Evolutionary conservation across 192 early-diverging fungal species (phyloP).

Genomic region (Coemansia erecta): DNA sequence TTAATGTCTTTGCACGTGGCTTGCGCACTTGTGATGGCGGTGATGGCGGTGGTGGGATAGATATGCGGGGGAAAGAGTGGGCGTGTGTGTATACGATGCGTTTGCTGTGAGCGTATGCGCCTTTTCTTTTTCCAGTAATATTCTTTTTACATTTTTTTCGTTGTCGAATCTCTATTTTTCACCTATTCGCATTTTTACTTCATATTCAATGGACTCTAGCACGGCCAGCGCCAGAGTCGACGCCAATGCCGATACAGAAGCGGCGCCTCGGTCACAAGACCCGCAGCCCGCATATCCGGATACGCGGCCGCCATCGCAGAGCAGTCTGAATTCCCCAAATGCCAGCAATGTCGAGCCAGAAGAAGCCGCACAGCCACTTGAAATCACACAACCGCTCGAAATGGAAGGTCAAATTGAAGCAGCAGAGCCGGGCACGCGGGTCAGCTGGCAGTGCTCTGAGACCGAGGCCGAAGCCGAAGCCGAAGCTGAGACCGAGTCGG

Average conservation of each 20-base stretch:
- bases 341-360: neutral
- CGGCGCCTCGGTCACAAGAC: too few relatives aligned
- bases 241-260: too few relatives aligned
- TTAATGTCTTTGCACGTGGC: too few relatives aligned
- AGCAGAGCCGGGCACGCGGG: neutral
- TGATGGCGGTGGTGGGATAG: too few relatives aligned
- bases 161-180: neutral
- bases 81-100: too few relatives aligned
- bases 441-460: slow-evolving; percentile 7
- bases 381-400: neutral
- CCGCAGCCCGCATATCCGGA: neutral
- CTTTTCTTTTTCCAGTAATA: too few relatives aligned
- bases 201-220: neutral
- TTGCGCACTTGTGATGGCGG: too few relatives aligned
- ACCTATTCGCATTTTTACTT: neutral
- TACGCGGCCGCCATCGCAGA: too few relatives aligned
- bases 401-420: neutral
- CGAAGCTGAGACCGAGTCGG: neutral
- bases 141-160: too few relatives aligned
- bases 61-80: too few relatives aligned
- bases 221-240: too few relatives aligned
- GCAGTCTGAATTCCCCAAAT: neutral
- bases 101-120: neutral
- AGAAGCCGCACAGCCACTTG: neutral
- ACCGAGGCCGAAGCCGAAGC: neutral